Evolutionary conservation across 176 grass and related monocot genomes (phyloP).

Genomic region (Bothriochloa decipiens): DNA sequence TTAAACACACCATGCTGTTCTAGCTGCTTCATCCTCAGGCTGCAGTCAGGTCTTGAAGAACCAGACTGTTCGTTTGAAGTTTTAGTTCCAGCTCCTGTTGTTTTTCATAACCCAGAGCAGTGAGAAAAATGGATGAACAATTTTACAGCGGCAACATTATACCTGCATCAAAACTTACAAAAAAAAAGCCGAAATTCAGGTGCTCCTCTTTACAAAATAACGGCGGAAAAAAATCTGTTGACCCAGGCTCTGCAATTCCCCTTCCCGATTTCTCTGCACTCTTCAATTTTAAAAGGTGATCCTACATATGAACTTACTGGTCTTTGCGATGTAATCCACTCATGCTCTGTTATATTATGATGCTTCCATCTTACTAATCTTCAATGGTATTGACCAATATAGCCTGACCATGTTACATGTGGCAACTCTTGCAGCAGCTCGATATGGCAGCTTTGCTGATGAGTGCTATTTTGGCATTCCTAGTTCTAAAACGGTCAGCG

Average conservation of each 20-base stretch:
- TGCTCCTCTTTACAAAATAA: background rate
- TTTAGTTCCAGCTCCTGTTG: background rate
- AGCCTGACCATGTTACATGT: slow-evolving; percentile 20
- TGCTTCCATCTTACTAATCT: background rate
- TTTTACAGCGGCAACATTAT: background rate
- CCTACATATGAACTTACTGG: slow-evolving; percentile 9
- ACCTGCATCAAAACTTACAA: slow-evolving; percentile 6
- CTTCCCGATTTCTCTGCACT: background rate
- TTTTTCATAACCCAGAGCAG: background rate
- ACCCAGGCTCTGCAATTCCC: background rate
- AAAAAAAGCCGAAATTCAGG: background rate
- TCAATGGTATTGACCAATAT: background rate
- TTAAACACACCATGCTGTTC: background rate
- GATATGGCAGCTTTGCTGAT: slow-evolving; percentile 32
- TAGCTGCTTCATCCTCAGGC: background rate
- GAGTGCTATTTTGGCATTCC: background rate
- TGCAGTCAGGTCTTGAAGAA: background rate
- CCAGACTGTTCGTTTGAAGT: background rate
- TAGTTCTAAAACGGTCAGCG: background rate
- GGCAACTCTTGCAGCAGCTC: slow-evolving; percentile 22
- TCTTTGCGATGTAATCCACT: background rate
- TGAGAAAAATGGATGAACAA: background rate
- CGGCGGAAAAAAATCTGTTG: background rate
- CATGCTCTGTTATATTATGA: background rate
- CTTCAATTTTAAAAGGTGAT: slow-evolving; percentile 2